Percentiles rank a stretch among this genome's conserved stretches.
These are phyloP conservation scores for Odonthalia washingtoniensis DNA, from an alignment of 31 red algal genomes.

Conservation along the genomic window DNA sequence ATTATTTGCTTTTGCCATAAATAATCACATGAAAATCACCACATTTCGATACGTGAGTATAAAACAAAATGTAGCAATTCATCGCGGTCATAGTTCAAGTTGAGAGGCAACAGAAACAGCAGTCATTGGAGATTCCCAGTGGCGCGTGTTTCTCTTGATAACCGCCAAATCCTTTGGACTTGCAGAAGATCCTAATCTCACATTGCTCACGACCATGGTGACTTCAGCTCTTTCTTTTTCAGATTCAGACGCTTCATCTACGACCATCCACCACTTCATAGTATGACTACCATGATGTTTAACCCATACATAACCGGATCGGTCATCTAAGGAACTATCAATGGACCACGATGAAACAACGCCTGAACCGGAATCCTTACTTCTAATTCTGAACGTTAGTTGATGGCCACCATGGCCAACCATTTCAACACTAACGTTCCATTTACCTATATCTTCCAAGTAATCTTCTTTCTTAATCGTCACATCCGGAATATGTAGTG, in stretches of 20 bases:
- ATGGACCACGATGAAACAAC: slow-evolving; percentile 55
- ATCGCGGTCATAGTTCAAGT: slow-evolving; percentile 21
- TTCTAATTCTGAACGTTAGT: slow-evolving; percentile 43
- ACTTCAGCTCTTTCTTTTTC: slow-evolving; percentile 60
- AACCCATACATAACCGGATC: slow-evolving; percentile 50
- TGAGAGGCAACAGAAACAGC: slow-evolving; percentile 42
- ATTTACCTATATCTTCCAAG: slow-evolving; percentile 38
- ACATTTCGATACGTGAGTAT: too few relatives aligned
- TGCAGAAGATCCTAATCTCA: slow-evolving; percentile 49
- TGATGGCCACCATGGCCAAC: slow-evolving; percentile 47
- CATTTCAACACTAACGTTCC: slow-evolving; percentile 53
- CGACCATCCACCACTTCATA: slow-evolving; percentile 51
- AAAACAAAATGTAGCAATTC: not conserved
- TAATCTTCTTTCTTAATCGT: slow-evolving; percentile 51
- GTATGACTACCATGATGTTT: slow-evolving; percentile 47
- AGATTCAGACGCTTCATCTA: not conserved
- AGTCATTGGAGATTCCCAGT: slow-evolving; percentile 49
- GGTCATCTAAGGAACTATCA: slow-evolving; percentile 35
- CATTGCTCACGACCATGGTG: slow-evolving; percentile 18
- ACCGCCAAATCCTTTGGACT: slow-evolving; percentile 48
- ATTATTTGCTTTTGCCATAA: too few relatives aligned
- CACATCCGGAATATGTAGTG: slow-evolving; percentile 40
- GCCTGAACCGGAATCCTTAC: slow-evolving; percentile 9
- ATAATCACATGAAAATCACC: too few relatives aligned
- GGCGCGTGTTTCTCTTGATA: too few relatives aligned